Evolutionary conservation across 164 flowering plant species (phyloP).

Genomic region (Vitis labrusca): DNA sequence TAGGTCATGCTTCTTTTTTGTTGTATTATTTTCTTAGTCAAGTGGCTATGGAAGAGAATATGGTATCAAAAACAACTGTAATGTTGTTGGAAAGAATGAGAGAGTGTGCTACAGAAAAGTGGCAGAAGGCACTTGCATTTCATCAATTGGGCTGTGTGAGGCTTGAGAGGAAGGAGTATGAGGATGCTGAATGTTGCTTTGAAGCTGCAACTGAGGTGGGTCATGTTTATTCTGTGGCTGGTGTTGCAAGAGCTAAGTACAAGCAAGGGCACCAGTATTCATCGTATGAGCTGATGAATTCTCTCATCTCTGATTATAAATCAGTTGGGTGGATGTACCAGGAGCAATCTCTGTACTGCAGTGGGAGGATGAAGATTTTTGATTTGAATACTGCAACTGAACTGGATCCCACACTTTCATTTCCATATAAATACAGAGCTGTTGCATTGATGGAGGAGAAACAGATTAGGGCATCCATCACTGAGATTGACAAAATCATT

Average conservation of each 20-base stretch:
- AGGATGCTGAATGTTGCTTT: constrained; percentile 61
- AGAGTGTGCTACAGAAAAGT: constrained; percentile 55
- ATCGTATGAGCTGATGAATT: constrained; percentile 60
- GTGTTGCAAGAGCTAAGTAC: constrained; percentile 66
- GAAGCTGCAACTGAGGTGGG: constrained; percentile 66
- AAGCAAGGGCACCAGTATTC: constrained; percentile 65
- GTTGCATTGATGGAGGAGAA: constrained; percentile 52
- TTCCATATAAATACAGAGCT: constrained; percentile 82
- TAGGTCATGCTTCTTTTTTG: constrained; percentile 65
- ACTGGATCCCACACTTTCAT: constrained; percentile 79
- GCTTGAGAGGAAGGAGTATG: constrained; percentile 70
- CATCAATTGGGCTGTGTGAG: constrained; percentile 78
- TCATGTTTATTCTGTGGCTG: constrained; percentile 73
- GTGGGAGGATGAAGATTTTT: constrained; percentile 56
- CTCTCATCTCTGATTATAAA: constrained; percentile 48
- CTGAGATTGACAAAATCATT: constrained; percentile 65
- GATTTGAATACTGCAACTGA: constrained; percentile 72
- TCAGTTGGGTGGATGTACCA: constrained; percentile 89
- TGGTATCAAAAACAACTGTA: constrained; percentile 48
- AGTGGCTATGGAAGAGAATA: constrained; percentile 71
- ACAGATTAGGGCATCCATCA: constrained; percentile 44
- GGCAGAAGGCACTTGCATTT: constrained; percentile 71
- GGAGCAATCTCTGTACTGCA: constrained; percentile 70
- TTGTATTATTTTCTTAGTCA: constrained; percentile 74
- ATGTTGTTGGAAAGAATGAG: constrained; percentile 64